Evolutionary conservation across 2,329 filamentous ascomycete genomes (phyloP), one percentile per base, ranked within the genome.

Genomic region (Piedraia hortae): DNA sequence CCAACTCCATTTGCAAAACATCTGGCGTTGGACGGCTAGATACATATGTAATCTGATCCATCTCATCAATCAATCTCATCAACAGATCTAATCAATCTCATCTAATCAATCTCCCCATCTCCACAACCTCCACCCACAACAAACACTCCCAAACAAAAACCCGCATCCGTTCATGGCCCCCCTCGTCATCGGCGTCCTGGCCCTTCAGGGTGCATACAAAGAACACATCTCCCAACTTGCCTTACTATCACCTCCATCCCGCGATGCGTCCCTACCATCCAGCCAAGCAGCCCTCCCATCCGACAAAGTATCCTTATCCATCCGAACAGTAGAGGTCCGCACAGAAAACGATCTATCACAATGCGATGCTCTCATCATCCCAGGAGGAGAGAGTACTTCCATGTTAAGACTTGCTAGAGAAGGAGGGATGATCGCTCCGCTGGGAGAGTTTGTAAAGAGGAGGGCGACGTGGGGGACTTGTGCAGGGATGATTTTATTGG

Each of bases 401-500:
- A 88, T 97, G 34, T 75, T 77, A 6, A 59, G 91, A 14, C 73
- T 91, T 9, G 85, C 85, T 3, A 64, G 65, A 11, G 62, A 80
- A 31, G 77, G 72, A 1, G 67, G 69, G 9, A 50, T 97, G 16
- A 50, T 97, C 24, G 75, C 88, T 34, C 78, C 78, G 3, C 48
- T 97, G 29, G 55, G 77, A 23, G 60, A 80, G 14, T 97, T 90
- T 46, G 80, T 93, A 39, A 90, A 90, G 68, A 63, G 70, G 33
- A 78, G 72, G 34, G 80, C 80, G 6, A 74, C 72, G 12, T 97
- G 82, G 82, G 85, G 85, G 25, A 93, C 85, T 10, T 97, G 85
- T 44, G 85, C 85, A 7, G 85, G 85, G 6, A 59, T 93, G 26
- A 91, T 97, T 34, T 53, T 93, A 21, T 65, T 97, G 21, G 71